Conservation (phyloP, 2,329 filamentous ascomycete genomes). For the Botrytis sinoallii region DNA sequence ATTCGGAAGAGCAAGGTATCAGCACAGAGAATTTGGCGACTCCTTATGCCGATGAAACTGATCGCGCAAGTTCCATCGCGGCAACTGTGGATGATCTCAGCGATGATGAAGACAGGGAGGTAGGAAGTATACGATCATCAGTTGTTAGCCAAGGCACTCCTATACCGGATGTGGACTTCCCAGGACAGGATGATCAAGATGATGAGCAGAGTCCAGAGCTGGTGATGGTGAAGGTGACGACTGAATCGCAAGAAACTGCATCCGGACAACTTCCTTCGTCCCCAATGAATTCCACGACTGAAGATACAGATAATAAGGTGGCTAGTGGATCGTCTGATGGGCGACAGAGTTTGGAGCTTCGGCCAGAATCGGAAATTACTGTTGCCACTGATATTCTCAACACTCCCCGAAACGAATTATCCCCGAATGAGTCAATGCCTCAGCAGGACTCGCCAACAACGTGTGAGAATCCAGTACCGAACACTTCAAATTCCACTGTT, state of each 20-base stretch:
- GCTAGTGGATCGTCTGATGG: not conserved
- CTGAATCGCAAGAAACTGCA: not conserved
- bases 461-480: conserved; percentile 22
- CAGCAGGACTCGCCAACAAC: conserved; percentile 17
- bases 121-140: conserved; percentile 33
- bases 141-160: conserved; percentile 24
- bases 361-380: not conserved
- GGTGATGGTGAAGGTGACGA: not conserved
- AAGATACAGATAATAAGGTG: not conserved
- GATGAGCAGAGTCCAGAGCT: not conserved
- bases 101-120: conserved; percentile 38
- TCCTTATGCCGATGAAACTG: conserved; percentile 35
- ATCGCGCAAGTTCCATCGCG: conserved; percentile 51
- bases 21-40: conserved; percentile 46
- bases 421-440: not conserved
- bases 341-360: not conserved
- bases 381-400: conserved; percentile 2
- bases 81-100: conserved; percentile 56
- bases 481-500: not conserved
- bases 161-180: not conserved
- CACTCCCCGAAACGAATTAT: not conserved
- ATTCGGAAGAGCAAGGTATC: conserved; percentile 29
- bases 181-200: not conserved
- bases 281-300: not conserved
- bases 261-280: not conserved